Evolutionary conservation across 2,329 filamentous ascomycete species (phyloP).

Genomic region (Trichoderma guizhouense): DNA sequence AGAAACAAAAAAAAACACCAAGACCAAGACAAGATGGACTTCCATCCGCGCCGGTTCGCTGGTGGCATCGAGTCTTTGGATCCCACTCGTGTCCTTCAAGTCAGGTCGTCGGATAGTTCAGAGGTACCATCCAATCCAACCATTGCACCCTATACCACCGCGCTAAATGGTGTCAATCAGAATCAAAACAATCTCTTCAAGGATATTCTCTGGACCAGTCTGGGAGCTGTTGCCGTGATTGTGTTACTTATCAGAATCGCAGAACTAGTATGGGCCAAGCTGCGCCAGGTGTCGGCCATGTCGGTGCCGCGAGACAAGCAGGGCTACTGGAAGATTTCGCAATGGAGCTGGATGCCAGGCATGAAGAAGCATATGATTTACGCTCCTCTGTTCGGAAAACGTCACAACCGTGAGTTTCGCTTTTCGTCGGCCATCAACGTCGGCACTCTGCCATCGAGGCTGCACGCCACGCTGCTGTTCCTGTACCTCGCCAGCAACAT

Average conservation of each 20-base stretch:
- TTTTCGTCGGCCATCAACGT: slow-evolving; percentile 58
- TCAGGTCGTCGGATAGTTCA: slow-evolving; percentile 28
- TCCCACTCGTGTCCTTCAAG: slow-evolving; percentile 32
- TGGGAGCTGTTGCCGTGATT: slow-evolving; percentile 54
- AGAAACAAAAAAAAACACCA: background rate
- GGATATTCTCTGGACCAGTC: slow-evolving; percentile 57
- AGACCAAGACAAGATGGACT: slow-evolving; percentile 31
- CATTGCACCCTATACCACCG: slow-evolving; percentile 54
- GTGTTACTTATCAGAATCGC: slow-evolving; percentile 52
- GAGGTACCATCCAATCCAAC: slow-evolving; percentile 42
- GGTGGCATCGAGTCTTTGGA: slow-evolving; percentile 28
- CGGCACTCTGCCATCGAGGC: slow-evolving; percentile 62
- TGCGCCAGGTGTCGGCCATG: slow-evolving; percentile 60
- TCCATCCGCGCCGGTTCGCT: slow-evolving; percentile 32
- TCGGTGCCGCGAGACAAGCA: slow-evolving; percentile 49
- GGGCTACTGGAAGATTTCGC: slow-evolving; percentile 55
- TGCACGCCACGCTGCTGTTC: slow-evolving; percentile 57
- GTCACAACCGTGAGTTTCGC: slow-evolving; percentile 65
- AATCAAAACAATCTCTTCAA: slow-evolving; percentile 54
- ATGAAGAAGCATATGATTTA: slow-evolving; percentile 60
- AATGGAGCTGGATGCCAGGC: slow-evolving; percentile 58
- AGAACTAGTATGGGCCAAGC: slow-evolving; percentile 53
- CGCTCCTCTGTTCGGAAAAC: slow-evolving; percentile 61
- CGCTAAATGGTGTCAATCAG: slow-evolving; percentile 60
- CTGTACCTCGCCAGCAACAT: slow-evolving; percentile 60